Percentiles rank a stretch among this genome's conserved stretches.
These are phyloP conservation scores for Fusarium sterilihyphosum DNA, from an alignment of 2,329 filamentous ascomycete species.

Conservation along the genomic window DNA sequence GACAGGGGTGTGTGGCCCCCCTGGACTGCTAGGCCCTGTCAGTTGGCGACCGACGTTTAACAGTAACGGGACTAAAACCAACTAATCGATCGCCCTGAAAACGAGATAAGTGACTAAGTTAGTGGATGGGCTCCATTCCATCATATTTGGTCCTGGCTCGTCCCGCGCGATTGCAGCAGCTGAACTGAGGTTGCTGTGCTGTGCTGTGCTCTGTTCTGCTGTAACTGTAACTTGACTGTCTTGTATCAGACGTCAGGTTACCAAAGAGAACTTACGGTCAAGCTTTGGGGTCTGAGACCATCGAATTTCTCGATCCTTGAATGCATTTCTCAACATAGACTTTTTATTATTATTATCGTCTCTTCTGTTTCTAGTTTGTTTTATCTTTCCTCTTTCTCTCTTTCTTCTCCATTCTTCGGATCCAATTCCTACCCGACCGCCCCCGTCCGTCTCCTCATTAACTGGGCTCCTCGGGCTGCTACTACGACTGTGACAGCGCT, in stretches of 20 bases:
- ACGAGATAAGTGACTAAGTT: conserved; percentile 1
- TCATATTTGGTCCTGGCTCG: conserved; percentile 1
- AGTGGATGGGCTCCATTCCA: neutral
- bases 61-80: conserved; percentile 3
- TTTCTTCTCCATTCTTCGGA: conserved; percentile 17
- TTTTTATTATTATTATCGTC: neutral
- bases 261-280: conserved; percentile 27
- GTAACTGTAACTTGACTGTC: neutral
- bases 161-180: neutral
- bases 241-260: neutral
- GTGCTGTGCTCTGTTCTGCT: neutral
- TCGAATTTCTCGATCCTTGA: conserved; percentile 2
- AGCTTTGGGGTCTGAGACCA: conserved; percentile 18
- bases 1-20: neutral
- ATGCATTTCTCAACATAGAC: conserved; percentile 28
- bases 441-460: conserved; percentile 18
- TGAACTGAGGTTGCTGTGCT: neutral
- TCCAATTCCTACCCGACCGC: conserved; percentile 21
- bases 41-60: conserved; percentile 5
- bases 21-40: neutral
- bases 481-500: conserved; percentile 9
- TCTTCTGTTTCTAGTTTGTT: conserved; percentile 12
- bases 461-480: neutral
- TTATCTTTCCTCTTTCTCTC: neutral
- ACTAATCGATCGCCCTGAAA: conserved; percentile 25